Evolutionary conservation across 306 rosid species (phyloP).

Genomic region (Arachis stenosperma): DNA sequence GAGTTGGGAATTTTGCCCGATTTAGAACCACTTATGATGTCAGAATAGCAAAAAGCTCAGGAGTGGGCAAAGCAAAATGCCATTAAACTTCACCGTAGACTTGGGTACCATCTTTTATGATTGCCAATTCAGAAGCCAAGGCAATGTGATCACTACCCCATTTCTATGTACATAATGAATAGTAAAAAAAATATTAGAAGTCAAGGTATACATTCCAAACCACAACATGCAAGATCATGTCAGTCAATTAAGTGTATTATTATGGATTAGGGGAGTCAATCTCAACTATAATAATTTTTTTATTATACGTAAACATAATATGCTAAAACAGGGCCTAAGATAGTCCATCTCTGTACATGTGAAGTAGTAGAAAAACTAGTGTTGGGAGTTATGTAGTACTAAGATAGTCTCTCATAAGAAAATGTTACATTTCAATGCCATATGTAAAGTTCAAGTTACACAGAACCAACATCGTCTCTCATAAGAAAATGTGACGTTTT

Average conservation of each 20-base stretch:
- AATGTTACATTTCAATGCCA: no score
- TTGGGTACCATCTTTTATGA: slow-evolving; percentile 44
- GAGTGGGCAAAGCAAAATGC: slow-evolving; percentile 8
- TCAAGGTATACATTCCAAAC: slow-evolving; percentile 7
- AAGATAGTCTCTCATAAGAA: no score
- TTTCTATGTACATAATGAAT: slow-evolving; percentile 56
- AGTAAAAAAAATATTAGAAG: background rate
- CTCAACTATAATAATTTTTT: slow-evolving; percentile 11
- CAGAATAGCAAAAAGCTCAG: background rate
- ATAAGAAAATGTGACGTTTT: no score
- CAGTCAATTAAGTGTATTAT: slow-evolving; percentile 1
- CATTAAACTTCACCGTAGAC: slow-evolving; percentile 27
- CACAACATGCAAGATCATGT: background rate
- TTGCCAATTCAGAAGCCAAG: slow-evolving; percentile 75
- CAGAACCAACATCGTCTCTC: no score
- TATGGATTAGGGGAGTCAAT: slow-evolving; percentile 4
- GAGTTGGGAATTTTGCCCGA: background rate
- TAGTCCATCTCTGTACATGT: no score
- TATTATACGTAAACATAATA: slow-evolving; percentile 6
- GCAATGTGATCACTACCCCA: slow-evolving; percentile 98
- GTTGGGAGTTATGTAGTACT: no score
- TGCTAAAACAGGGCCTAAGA: background rate
- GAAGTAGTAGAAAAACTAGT: no score
- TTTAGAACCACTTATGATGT: slow-evolving; percentile 25
- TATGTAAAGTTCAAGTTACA: no score